Conservation (phyloP, 306 rosid species). For the Fragaria vesca region DNA sequence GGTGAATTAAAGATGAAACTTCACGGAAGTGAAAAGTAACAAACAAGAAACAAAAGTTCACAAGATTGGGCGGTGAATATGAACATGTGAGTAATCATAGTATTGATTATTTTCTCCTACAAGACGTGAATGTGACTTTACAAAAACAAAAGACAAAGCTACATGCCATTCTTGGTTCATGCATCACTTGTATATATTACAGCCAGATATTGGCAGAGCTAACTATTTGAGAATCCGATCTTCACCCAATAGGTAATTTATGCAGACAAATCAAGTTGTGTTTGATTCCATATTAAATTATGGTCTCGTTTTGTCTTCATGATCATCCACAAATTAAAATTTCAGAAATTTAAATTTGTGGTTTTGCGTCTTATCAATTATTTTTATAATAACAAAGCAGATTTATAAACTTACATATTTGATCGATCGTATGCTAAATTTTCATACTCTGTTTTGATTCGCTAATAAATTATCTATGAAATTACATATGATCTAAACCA, state of each 20-base stretch:
- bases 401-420: too few species aligned
- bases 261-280: neutral
- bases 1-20: neutral
- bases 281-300: neutral
- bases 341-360: too few species aligned
- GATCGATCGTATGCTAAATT: too few species aligned
- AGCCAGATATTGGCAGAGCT: neutral
- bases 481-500: too few species aligned
- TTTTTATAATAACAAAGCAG: too few species aligned
- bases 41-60: neutral
- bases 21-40: neutral
- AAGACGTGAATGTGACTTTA: neutral
- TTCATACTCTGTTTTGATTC: too few species aligned
- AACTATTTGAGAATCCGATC: neutral
- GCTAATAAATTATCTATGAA: too few species aligned
- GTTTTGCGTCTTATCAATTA: too few species aligned
- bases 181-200: neutral
- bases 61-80: neutral
- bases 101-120: neutral
- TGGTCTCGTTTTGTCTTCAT: too few species aligned
- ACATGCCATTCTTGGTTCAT: neutral
- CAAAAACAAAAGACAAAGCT: neutral
- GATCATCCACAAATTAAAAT: too few species aligned
- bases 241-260: neutral
- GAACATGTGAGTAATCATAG: conserved; percentile 1